Evolutionary conservation across 345 rosid genomes (phyloP), one percentile per base, ranked within the genome.

Genomic region (Punica granatum): DNA sequence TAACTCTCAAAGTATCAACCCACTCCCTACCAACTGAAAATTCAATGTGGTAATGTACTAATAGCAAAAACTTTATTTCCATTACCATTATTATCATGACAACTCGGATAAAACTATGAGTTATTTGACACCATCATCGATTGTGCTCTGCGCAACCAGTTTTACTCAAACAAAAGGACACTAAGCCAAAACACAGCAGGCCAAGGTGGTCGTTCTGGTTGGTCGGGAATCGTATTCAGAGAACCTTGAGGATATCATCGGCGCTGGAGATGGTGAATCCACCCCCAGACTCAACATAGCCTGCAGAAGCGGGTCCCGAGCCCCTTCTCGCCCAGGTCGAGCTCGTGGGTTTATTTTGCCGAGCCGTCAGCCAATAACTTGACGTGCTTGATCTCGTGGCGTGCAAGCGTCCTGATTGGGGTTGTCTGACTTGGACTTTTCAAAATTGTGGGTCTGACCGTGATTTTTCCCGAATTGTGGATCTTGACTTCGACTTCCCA

Each of bases 281-380:
- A 31, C 99, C 99, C 31, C 95, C 98, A 14, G 93, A 66, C 78
- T 94, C 99, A 15, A 94, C 70, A 49, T 94, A 88, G 91, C 77
- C 99, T 88, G 88, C 84, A 84, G 0, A 96, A 84, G 48, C 98
- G 92, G 56, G 76, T 83, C 61, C 98, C 99, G 0, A 91, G 98
- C 54, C 98, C 99, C 69, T 90, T 94, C 64, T 85, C 96, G 0
- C 74, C 65, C 1, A 94, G 76, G 76, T 94, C 98, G 65, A 89
- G 99, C 92, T 94, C 96, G 8, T 86, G 84, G 44, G 96, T 91
- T 87, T 88, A 94, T 4, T 75, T 86, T 12, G 82, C 98, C 0
- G 99, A 86, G 14, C 99, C 99, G 65, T 94, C 98, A 1, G 93
- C 96, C 14, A 94, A 76, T 77, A 94, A 94, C 83, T 88, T 94